Conservation (phyloP, 495 filamentous ascomycete species). For the Astrothelium macrocarpum region DNA sequence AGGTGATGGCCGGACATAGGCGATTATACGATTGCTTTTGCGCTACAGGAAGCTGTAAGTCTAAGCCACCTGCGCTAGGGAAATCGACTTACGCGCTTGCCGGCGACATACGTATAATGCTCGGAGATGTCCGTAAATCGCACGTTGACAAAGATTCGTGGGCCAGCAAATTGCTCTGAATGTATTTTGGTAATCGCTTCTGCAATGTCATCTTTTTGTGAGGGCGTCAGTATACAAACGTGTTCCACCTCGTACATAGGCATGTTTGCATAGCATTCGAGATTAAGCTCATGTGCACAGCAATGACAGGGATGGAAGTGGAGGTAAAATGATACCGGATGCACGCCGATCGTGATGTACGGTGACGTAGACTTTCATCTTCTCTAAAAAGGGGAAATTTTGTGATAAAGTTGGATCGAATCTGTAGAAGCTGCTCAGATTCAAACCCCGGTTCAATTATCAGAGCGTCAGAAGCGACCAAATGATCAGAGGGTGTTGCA, state of each 20-base stretch:
- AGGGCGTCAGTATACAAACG: constrained; percentile 13
- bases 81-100: neutral
- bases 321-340: neutral
- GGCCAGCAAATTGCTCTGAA: constrained; percentile 21
- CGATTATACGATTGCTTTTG: constrained; percentile 21
- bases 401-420: no score
- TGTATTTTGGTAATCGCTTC: constrained; percentile 25
- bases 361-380: neutral
- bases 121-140: constrained; percentile 15
- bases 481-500: no score
- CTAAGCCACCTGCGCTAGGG: constrained; percentile 7
- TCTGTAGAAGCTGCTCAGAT: no score
- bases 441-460: no score
- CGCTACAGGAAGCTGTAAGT: neutral
- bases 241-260: constrained; percentile 28
- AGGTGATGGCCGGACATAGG: constrained; percentile 21
- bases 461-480: no score
- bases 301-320: no score
- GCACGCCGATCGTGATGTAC: neutral
- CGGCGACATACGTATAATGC: neutral
- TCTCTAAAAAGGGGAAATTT: no score
- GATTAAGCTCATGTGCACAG: neutral
- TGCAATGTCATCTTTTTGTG: constrained; percentile 23
- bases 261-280: constrained; percentile 15
- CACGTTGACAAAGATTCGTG: constrained; percentile 27